These are phyloP conservation scores for Aspergillus felis DNA, from an alignment of 2,329 filamentous ascomycete genomes.

Conservation along the genomic window DNA sequence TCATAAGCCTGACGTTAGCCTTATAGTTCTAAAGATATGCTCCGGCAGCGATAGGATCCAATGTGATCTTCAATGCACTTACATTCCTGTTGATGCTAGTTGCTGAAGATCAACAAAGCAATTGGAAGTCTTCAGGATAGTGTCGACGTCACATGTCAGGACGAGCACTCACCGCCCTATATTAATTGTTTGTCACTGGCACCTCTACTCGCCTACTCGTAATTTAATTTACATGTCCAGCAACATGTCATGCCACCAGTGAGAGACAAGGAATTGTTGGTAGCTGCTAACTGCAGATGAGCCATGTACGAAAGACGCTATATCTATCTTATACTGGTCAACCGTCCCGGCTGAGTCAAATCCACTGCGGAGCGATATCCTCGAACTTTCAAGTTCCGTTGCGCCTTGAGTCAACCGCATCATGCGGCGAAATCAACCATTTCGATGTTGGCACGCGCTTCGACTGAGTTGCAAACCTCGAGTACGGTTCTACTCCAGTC, in stretches of 20 bases:
- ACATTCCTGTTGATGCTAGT: not conserved
- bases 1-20: too few species aligned
- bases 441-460: slow-evolving; percentile 29
- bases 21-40: too few species aligned
- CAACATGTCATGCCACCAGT: slow-evolving; percentile 4
- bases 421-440: slow-evolving; percentile 34
- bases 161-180: slow-evolving; percentile 10
- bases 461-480: slow-evolving; percentile 18
- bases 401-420: slow-evolving; percentile 27
- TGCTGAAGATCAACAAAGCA: not conserved
- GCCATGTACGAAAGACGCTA: slow-evolving; percentile 16
- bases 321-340: slow-evolving; percentile 7
- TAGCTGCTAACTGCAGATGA: slow-evolving; percentile 4
- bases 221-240: not conserved
- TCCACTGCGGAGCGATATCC: slow-evolving; percentile 1
- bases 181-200: not conserved
- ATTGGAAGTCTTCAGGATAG: not conserved
- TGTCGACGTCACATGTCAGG: slow-evolving; percentile 11
- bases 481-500: slow-evolving; percentile 24
- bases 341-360: slow-evolving; percentile 6
- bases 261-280: slow-evolving; percentile 2
- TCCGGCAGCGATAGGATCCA: too few species aligned
- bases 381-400: slow-evolving; percentile 11
- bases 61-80: too few species aligned
- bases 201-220: not conserved